Conservation (phyloP, 768 basidiomycete species). For the Kwoniella heveanensis region DNA sequence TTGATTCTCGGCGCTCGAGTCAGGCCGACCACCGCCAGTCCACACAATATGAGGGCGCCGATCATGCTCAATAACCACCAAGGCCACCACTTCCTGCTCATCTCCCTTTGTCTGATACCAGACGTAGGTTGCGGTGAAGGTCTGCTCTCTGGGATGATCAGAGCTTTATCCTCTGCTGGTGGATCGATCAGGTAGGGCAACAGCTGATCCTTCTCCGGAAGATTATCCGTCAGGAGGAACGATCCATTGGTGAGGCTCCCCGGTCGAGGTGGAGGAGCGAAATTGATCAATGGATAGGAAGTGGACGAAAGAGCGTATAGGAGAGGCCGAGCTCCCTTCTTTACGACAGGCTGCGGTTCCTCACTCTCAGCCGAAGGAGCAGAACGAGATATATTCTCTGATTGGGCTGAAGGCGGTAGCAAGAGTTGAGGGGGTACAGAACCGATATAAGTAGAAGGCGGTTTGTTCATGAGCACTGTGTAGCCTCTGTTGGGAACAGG, state of each 20-base stretch:
- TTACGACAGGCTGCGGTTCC: not conserved
- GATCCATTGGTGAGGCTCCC: conserved; percentile 42
- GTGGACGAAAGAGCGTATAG: conserved; percentile 83
- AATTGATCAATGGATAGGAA: conserved; percentile 74
- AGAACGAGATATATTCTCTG: conserved; percentile 12
- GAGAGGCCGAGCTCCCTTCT: conserved; percentile 58
- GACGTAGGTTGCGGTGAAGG: conserved; percentile 17
- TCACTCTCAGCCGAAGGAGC: not conserved
- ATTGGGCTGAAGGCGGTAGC: conserved; percentile 14
- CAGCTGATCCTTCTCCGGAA: conserved; percentile 42
- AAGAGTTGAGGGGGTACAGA: conserved; percentile 33
- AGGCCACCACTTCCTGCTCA: conserved; percentile 16
- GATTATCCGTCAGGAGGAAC: conserved; percentile 40
- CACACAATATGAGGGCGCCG: conserved; percentile 26
- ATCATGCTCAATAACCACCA: conserved; percentile 27
- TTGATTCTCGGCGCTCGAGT: conserved; percentile 8
- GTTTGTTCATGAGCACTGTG: conserved; percentile 61
- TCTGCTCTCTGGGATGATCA: conserved; percentile 22
- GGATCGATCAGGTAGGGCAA: conserved; percentile 44
- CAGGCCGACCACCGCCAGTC: conserved; percentile 11
- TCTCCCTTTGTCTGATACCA: conserved; percentile 28
- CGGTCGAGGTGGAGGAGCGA: conserved; percentile 51
- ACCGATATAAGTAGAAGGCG: conserved; percentile 77
- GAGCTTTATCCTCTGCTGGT: conserved; percentile 34
- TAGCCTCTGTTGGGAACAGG: conserved; percentile 37